Conservation (phyloP, 1,139 yeast genomes). For the Kurtzmaniella quercitrusa region DNA sequence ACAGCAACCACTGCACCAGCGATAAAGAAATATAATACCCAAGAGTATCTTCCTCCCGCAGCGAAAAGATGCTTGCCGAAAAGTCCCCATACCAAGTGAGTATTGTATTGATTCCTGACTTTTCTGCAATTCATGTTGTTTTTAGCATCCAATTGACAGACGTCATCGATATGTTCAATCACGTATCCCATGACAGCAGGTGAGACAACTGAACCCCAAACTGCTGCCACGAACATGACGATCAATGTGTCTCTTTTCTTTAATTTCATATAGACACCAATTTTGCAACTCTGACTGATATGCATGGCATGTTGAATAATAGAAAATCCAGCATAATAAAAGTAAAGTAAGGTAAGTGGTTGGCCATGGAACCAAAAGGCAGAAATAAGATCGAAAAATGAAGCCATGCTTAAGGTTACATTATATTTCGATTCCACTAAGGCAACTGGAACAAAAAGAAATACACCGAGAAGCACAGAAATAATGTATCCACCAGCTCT, state of each 20-base stretch:
- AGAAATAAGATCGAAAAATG: constrained; percentile 9
- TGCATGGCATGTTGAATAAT: constrained; percentile 10
- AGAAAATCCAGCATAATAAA: constrained; percentile 7
- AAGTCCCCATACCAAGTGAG: constrained; percentile 12
- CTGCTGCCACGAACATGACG: constrained; percentile 8
- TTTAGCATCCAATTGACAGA: constrained; percentile 11
- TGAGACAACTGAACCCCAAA: constrained; percentile 10
- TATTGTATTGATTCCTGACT: constrained; percentile 8
- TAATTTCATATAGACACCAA: constrained; percentile 18
- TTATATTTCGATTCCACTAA: constrained; percentile 7
- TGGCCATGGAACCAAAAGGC: constrained; percentile 10
- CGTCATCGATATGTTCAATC: constrained; percentile 10
- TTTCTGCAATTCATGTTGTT: constrained; percentile 12
- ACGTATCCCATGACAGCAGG: constrained; percentile 9
- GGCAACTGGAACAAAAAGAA: constrained; percentile 7
- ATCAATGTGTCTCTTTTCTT: constrained; percentile 12
- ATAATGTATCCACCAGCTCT: constrained; percentile 7
- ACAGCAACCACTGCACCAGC: constrained; percentile 13
- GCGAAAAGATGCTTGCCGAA: constrained; percentile 9
- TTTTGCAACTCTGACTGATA: constrained; percentile 8
- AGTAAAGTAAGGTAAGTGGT: constrained; percentile 8
- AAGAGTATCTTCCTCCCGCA: constrained; percentile 10
- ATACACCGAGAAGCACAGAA: constrained; percentile 4
- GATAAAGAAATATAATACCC: constrained; percentile 12
- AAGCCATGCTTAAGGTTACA: constrained; percentile 5